Evolutionary conservation across 768 basidiomycete species (phyloP).

Genomic region (Astraeus odoratus): DNA sequence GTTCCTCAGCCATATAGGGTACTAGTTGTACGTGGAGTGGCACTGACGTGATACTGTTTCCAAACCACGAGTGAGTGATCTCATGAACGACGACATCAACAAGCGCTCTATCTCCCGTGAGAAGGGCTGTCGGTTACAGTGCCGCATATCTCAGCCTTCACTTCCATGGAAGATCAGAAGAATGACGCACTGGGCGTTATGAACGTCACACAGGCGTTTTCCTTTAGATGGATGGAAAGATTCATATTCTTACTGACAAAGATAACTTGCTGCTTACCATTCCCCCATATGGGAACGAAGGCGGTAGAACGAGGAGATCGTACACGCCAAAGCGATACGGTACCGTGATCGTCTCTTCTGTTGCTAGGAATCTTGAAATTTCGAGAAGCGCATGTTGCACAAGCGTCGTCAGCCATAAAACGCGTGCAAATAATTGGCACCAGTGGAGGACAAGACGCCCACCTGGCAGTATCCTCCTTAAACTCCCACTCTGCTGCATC

Average conservation of each 20-base stretch:
- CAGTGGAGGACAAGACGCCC: no score
- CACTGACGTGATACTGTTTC: conserved; percentile 76
- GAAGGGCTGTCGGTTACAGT: conserved; percentile 49
- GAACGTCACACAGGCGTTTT: conserved; percentile 86
- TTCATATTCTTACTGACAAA: no score
- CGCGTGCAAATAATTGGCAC: no score
- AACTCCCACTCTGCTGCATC: conserved; percentile 84
- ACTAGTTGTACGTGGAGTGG: conserved; percentile 10
- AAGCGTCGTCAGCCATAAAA: no score
- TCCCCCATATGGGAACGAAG: conserved; percentile 90
- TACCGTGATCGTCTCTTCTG: conserved; percentile 63
- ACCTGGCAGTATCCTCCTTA: conserved; percentile 77
- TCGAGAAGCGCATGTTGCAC: background rate
- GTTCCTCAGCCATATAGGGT: no score
- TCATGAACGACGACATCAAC: conserved; percentile 91
- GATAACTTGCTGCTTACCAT: conserved; percentile 64
- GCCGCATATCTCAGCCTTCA: background rate
- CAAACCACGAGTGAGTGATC: conserved; percentile 83
- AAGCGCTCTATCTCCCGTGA: conserved; percentile 80
- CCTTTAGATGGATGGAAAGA: conserved; percentile 35
- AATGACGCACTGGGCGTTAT: conserved; percentile 72
- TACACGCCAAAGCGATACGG: conserved; percentile 84
- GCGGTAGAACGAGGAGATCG: conserved; percentile 83
- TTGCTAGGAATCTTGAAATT: conserved; percentile 60
- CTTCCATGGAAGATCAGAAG: no score